These are phyloP conservation scores for Thermothielavioides terrestris DNA, from an alignment of 495 filamentous ascomycete species.

Conservation along the genomic window DNA sequence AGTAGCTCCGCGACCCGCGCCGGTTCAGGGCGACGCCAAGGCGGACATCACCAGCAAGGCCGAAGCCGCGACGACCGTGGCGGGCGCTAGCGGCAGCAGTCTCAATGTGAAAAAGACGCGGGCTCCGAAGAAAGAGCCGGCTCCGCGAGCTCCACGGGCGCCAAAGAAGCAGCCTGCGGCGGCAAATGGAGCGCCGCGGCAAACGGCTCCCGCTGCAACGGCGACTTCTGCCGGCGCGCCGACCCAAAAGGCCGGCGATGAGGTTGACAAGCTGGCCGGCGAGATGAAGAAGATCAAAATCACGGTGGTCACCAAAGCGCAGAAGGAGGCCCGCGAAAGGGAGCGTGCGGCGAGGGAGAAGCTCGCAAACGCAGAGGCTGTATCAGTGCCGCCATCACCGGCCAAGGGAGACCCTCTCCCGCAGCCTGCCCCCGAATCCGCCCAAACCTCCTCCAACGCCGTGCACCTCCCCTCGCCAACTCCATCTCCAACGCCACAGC, in stretches of 20 bases:
- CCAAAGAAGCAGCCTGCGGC: conserved; percentile 36
- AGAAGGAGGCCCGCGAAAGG: conserved; percentile 49
- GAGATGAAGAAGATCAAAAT: conserved; percentile 70
- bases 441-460: not conserved
- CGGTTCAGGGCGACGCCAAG: conserved; percentile 18
- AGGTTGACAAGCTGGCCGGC: conserved; percentile 56
- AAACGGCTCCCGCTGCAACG: conserved; percentile 3
- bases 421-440: conserved; percentile 1
- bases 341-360: conserved; percentile 25
- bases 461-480: conserved; percentile 2
- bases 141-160: conserved; percentile 21
- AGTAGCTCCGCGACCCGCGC: conserved; percentile 9
- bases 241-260: conserved; percentile 18
- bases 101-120: conserved; percentile 40
- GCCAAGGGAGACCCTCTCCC: conserved; percentile 5
- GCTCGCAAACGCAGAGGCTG: conserved; percentile 16
- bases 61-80: conserved; percentile 30
- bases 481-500: not conserved
- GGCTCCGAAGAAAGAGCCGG: conserved; percentile 34
- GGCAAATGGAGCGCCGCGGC: not conserved
- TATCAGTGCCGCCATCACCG: conserved; percentile 8
- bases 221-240: not conserved
- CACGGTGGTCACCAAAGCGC: conserved; percentile 61
- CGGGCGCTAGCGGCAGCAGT: conserved; percentile 18
- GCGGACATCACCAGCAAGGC: conserved; percentile 35